These are phyloP conservation scores for Phoma herbarum DNA, from an alignment of 2,329 filamentous ascomycete genomes.

Conservation along the genomic window DNA sequence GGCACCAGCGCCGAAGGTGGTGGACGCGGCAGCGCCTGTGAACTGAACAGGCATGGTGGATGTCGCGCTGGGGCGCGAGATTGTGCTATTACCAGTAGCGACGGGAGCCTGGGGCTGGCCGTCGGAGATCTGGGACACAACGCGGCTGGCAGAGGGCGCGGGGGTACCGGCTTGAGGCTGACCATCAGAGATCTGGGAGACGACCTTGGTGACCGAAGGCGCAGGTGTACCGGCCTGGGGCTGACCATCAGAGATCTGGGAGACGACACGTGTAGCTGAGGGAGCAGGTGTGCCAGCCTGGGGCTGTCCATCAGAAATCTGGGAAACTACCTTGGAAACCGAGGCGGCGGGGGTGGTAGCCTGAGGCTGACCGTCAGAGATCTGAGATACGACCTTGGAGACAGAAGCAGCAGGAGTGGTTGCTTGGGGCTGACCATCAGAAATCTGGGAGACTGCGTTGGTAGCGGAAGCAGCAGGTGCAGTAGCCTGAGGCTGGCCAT, in stretches of 20 bases:
- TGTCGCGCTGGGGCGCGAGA: conserved; percentile 23
- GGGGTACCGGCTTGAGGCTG: conserved; percentile 33
- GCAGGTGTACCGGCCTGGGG: conserved; percentile 33
- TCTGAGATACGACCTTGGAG: conserved; percentile 25
- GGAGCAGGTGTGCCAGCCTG: conserved; percentile 25
- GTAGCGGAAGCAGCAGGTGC: conserved; percentile 18
- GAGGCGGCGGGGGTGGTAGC: conserved; percentile 23
- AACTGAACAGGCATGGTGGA: conserved; percentile 31
- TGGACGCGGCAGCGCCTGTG: conserved; percentile 43
- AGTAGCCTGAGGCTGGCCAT: conserved; percentile 37
- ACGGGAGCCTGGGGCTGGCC: conserved; percentile 37
- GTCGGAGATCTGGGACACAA: conserved; percentile 40
- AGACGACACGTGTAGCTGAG: conserved; percentile 22
- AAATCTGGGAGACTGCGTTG: conserved; percentile 36
- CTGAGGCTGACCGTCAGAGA: conserved; percentile 36
- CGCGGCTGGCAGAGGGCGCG: conserved; percentile 16
- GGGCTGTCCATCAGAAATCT: conserved; percentile 44
- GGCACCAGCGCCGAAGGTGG: conserved; percentile 33
- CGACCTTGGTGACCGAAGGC: conserved; percentile 16
- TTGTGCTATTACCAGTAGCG: conserved; percentile 16
- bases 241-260: conserved; percentile 37
- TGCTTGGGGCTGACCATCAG: conserved; percentile 39
- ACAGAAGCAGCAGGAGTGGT: conserved; percentile 18
- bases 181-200: conserved; percentile 41
- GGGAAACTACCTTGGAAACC: conserved; percentile 26